Percentiles rank a stretch among this genome's conserved stretches.
These are phyloP conservation scores for Dactylis glomerata DNA, from an alignment of 176 grass and related monocot species.

Conservation along the genomic window DNA sequence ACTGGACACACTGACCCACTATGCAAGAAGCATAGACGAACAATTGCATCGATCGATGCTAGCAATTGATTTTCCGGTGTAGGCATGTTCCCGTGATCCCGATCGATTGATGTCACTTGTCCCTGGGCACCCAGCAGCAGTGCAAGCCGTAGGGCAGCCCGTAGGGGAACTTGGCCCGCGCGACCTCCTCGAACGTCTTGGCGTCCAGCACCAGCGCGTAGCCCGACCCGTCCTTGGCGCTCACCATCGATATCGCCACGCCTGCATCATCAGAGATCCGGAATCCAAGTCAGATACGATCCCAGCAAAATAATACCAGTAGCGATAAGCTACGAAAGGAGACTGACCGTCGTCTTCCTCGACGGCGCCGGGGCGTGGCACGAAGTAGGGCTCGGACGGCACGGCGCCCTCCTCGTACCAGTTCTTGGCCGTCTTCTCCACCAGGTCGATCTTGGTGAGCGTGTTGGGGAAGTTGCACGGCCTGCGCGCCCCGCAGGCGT, in stretches of 20 bases:
- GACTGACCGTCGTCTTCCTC: constrained; percentile 90
- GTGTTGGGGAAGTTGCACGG: constrained; percentile 99
- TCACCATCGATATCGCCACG: constrained; percentile 89
- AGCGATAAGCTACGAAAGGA: background rate
- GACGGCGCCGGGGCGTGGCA: constrained; percentile 68
- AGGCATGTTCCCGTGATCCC: background rate
- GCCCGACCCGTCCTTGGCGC: constrained; percentile 73
- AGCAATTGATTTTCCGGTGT: background rate
- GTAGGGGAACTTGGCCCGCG: constrained; percentile 86
- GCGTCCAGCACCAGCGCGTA: constrained; percentile 84
- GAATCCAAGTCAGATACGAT: background rate
- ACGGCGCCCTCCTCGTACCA: constrained; percentile 92
- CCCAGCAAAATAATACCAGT: background rate
- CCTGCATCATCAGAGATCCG: constrained; percentile 18
- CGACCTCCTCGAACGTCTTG: constrained; percentile 72
- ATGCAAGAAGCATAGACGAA: background rate
- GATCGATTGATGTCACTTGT: background rate
- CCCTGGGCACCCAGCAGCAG: constrained; percentile 92
- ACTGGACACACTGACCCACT: background rate
- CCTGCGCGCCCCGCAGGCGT: constrained; percentile 81
- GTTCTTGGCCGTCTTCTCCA: constrained; percentile 76
- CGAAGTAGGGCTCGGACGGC: constrained; percentile 93
- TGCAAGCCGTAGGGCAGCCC: constrained; percentile 96
- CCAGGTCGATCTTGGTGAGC: constrained; percentile 89
- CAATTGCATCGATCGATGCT: background rate